Conservation (phyloP, 305 asterid species). For the Solanum hybrid region DNA sequence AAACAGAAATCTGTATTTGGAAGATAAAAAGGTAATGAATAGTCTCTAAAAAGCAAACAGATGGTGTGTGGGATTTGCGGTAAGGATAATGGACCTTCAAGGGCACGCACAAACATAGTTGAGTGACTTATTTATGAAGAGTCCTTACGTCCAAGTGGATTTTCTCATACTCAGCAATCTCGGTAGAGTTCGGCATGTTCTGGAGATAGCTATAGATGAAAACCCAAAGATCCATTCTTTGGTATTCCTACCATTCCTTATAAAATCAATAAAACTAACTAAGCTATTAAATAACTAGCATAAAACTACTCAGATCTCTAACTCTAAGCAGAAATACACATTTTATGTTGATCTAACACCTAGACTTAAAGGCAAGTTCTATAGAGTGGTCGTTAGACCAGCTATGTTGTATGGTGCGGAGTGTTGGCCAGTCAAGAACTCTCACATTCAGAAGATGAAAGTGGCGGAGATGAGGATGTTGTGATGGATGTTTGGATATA, state of each 20-base stretch:
- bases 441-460: not conserved
- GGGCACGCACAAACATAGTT: not conserved
- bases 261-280: not conserved
- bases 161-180: not conserved
- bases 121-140: not conserved
- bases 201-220: not conserved
- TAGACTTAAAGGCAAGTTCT: not conserved
- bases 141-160: not conserved
- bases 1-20: not conserved
- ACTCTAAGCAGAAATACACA: not conserved
- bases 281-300: not conserved
- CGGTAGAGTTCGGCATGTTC: not conserved
- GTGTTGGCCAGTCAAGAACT: not conserved
- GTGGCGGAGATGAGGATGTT: not conserved
- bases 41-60: not conserved
- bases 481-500: not conserved
- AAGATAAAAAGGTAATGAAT: not conserved
- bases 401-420: not conserved
- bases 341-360: not conserved
- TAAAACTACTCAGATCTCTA: not conserved
- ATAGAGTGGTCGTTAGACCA: not conserved
- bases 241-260: not conserved
- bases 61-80: not conserved
- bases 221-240: not conserved
- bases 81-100: not conserved